These are phyloP conservation scores for Thelonectria olida DNA, from an alignment of 2,329 filamentous ascomycete species.

Conservation along the genomic window DNA sequence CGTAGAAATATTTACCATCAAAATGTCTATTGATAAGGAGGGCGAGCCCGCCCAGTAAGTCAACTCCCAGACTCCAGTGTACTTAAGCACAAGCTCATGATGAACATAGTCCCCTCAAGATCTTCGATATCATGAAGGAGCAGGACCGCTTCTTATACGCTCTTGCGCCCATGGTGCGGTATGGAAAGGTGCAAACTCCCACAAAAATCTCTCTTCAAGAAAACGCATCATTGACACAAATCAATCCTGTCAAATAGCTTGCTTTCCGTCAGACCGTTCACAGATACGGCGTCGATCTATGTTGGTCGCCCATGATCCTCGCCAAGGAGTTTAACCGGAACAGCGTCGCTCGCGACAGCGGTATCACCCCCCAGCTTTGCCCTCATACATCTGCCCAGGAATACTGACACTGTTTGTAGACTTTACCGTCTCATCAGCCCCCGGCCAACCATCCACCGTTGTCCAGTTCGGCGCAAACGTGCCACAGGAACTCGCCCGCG, in stretches of 20 bases:
- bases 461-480: conserved; percentile 74
- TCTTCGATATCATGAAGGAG: conserved; percentile 64
- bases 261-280: conserved; percentile 75
- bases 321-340: conserved; percentile 75
- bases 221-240: neutral
- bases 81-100: conserved; percentile 24
- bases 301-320: conserved; percentile 78
- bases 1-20: neutral
- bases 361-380: conserved; percentile 44
- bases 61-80: conserved; percentile 26
- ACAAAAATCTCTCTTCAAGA: neutral
- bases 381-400: no score
- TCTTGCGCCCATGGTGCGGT: conserved; percentile 75
- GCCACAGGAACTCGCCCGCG: conserved; percentile 68
- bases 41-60: conserved; percentile 37
- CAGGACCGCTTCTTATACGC: conserved; percentile 65
- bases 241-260: conserved; percentile 53
- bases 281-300: conserved; percentile 71
- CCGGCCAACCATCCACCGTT: conserved; percentile 66
- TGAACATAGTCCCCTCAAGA: conserved; percentile 61
- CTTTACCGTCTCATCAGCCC: conserved; percentile 66
- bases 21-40: conserved; percentile 30
- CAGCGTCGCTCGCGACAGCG: conserved; percentile 66
- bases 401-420: conserved; percentile 48
- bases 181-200: conserved; percentile 59